phyloP scores from a whole-genome alignment of 768 basidiomycete species.

The Dacryopinax spathularia region DNA sequence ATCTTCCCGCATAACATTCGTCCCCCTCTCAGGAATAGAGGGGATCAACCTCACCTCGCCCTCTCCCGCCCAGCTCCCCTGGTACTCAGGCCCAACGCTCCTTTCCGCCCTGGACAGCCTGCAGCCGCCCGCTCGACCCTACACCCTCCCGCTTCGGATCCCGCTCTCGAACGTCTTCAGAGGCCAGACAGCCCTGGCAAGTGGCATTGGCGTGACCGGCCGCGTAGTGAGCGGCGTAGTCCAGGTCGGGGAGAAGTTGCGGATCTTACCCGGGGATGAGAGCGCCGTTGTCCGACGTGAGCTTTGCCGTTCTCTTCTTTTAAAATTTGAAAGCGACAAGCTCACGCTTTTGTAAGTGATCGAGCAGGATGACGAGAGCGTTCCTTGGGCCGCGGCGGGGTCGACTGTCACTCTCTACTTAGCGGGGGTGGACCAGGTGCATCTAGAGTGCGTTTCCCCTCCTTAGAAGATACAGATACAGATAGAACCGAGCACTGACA shows the following conservation, averaged over 20 bases:
- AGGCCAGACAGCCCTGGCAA: constrained; percentile 55
- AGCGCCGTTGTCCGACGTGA: constrained; percentile 53
- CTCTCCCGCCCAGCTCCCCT: constrained; percentile 37
- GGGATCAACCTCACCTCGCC: constrained; percentile 67
- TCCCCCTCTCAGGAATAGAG: constrained; percentile 79
- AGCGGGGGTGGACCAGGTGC: constrained; percentile 67
- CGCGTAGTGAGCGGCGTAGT: constrained; percentile 75
- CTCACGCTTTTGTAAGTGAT: constrained; percentile 45
- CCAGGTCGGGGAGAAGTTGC: constrained; percentile 78
- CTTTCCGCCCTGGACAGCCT: constrained; percentile 68
- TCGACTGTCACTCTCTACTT: constrained; percentile 78
- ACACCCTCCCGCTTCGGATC: constrained; percentile 61
- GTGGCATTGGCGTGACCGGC: constrained; percentile 62
- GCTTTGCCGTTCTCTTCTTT: constrained; percentile 10
- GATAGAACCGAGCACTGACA: no score
- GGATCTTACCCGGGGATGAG: constrained; percentile 87
- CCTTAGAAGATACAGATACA: no score
- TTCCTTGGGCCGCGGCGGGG: constrained; percentile 82
- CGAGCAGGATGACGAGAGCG: constrained; percentile 60
- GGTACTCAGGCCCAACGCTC: constrained; percentile 81
- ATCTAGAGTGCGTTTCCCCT: constrained; percentile 33
- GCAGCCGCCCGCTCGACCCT: constrained; percentile 66
- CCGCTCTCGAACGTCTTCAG: constrained; percentile 95
- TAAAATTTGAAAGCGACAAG: constrained; percentile 32
- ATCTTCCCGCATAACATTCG: constrained; percentile 60